Conservation (phyloP, 106 monocot species). For the Hemerocallis citrina region DNA sequence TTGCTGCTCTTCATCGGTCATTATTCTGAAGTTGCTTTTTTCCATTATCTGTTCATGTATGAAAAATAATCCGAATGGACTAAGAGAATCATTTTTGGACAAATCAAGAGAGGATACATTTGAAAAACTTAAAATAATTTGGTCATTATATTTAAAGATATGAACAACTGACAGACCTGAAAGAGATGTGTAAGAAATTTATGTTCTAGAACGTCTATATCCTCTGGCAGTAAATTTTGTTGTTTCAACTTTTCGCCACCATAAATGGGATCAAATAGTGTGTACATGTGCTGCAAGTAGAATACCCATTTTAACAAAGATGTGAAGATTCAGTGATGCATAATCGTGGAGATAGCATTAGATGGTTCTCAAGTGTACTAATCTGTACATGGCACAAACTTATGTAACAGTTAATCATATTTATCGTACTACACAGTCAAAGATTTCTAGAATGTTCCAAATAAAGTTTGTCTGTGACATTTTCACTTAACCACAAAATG, state of each 20-base stretch:
- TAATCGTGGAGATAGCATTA: neutral
- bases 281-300: constrained; percentile 67
- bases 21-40: constrained; percentile 91
- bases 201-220: constrained; percentile 58
- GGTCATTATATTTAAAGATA: neutral
- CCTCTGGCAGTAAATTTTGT: constrained; percentile 35
- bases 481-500: too few species aligned
- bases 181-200: constrained; percentile 63
- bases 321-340: neutral
- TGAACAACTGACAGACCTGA: constrained; percentile 24
- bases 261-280: constrained; percentile 62
- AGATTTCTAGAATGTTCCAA: too few species aligned
- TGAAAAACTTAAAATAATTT: too few species aligned
- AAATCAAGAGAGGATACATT: too few species aligned
- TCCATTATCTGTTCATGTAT: constrained; percentile 62
- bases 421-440: too few species aligned
- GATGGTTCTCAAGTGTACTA: neutral
- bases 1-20: constrained; percentile 72
- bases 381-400: neutral
- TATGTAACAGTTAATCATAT: neutral
- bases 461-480: too few species aligned
- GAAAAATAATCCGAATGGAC: neutral
- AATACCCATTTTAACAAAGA: neutral
- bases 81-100: neutral
- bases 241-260: constrained; percentile 46